Base-by-base conservation (phyloP, 1,139 yeast species). In the Keqinozyma sinolaborantium region DNA sequence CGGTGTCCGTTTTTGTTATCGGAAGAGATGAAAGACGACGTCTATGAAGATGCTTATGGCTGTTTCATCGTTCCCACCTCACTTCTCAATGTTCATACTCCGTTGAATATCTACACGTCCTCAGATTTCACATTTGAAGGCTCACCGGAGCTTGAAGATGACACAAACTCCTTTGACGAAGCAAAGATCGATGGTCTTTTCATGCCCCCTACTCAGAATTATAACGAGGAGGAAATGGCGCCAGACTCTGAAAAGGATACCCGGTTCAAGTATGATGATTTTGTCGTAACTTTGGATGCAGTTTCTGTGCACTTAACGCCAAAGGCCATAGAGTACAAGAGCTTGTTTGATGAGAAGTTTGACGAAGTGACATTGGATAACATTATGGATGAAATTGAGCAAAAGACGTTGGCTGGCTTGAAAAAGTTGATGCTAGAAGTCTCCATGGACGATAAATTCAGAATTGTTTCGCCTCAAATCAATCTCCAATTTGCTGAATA, bases 1-100 rank as follows among this genome's bases (percentile, higher is more conserved):
- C 60, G 98, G 32, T 64, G 79, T 14, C 81, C 95, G 0, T 88
- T 87, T 49, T 53, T 90, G 23, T 56, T 90, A 12, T 72, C 73
- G 7, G 68, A 66, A 9, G 68, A 71, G 13, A 58, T 62, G 13
- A 65, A 78, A 34, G 67, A 70, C 31, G 51, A 56, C 0, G 48
- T 50, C 2, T 84, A 82, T 45, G 53, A 61, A 10, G 60, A 63
- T 14, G 63, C 70, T 2, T 64, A 56, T 44, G 79, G 82, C 0
- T 60, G 77, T n/a, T 68, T 81, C 11, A 55, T 67, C 10, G 79
- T 88, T 0, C 73, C 86, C 0, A 60, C 82, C 8, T 70, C 90
- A 0, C 47, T 85, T 2, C 92, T 95, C 0, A 68, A 71, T 30
- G 75, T 79, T 2, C 75, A 87, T 1, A 58, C 73, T 2, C 95